Conservation (phyloP, 2,329 filamentous ascomycete species). For the Aspergillus sp. region DNA sequence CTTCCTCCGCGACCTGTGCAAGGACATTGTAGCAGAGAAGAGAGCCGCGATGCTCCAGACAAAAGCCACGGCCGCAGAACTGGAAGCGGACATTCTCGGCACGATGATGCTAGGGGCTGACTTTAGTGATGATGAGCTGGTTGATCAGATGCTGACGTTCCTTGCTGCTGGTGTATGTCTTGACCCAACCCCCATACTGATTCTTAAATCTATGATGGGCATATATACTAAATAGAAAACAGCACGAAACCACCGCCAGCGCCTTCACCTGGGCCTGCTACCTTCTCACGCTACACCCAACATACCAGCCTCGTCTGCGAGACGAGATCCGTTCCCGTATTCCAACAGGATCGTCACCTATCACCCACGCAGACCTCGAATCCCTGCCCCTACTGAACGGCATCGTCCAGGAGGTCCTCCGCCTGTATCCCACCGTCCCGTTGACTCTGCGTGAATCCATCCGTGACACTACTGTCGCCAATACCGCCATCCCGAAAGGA, state of each 20-base stretch:
- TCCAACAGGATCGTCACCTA: constrained; percentile 37
- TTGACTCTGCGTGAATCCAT: constrained; percentile 44
- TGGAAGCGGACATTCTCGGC: constrained; percentile 42
- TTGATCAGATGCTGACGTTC: constrained; percentile 47
- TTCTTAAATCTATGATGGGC: background rate
- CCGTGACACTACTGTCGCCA: constrained; percentile 58
- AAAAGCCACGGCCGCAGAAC: constrained; percentile 42
- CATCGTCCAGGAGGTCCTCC: constrained; percentile 72
- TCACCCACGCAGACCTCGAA: constrained; percentile 56
- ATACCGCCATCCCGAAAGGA: constrained; percentile 66
- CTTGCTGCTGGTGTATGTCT: constrained; percentile 41
- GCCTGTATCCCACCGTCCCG: constrained; percentile 45
- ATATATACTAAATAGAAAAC: constrained; percentile 11
- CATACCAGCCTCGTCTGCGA: constrained; percentile 52
- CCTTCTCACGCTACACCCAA: constrained; percentile 53
- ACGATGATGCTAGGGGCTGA: constrained; percentile 42
- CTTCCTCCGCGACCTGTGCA: constrained; percentile 36
- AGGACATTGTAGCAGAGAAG: constrained; percentile 40
- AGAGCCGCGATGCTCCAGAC: constrained; percentile 26
- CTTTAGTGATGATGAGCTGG: constrained; percentile 43
- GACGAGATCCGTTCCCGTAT: constrained; percentile 53
- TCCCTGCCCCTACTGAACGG: constrained; percentile 59
- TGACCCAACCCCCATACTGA: background rate
- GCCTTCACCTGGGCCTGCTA: constrained; percentile 59
- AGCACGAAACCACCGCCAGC: constrained; percentile 59